Conservation (phyloP, 2,329 filamentous ascomycete genomes). For the Tolypocladium capitatum region DNA sequence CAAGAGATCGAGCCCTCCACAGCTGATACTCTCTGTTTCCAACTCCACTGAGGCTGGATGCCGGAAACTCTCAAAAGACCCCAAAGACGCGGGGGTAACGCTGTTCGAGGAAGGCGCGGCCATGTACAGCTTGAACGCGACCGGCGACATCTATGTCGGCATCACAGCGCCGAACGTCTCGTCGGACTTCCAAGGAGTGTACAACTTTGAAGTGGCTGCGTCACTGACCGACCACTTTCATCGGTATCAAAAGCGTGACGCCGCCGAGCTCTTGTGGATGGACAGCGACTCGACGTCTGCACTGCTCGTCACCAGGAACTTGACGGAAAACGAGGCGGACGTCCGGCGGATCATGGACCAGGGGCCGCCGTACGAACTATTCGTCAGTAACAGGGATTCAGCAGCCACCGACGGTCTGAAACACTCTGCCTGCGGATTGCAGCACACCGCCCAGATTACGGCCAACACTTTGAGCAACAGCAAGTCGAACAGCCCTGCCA, state of each 20-base stretch:
- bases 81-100: constrained; percentile 14
- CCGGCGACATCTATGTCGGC: constrained; percentile 60
- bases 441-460: constrained; percentile 49
- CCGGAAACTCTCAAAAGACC: constrained; percentile 9
- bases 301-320: constrained; percentile 63
- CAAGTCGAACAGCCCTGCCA: constrained; percentile 31
- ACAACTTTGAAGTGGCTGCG: constrained; percentile 69
- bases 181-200: constrained; percentile 47
- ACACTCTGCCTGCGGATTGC: constrained; percentile 72
- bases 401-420: constrained; percentile 53
- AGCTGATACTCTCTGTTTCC: constrained; percentile 69
- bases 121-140: constrained; percentile 46
- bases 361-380: constrained; percentile 60
- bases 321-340: constrained; percentile 44
- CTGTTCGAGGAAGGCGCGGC: constrained; percentile 57
- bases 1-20: constrained; percentile 37
- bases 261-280: constrained; percentile 56
- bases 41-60: constrained; percentile 23
- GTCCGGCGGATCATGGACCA: constrained; percentile 40
- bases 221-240: constrained; percentile 74
- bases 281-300: constrained; percentile 74
- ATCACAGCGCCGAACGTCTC: constrained; percentile 58
- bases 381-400: constrained; percentile 51
- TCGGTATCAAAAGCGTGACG: constrained; percentile 32
- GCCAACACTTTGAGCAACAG: constrained; percentile 36